Conservation (phyloP, 495 filamentous ascomycete species). For the Beverwykella pulmonaria region DNA sequence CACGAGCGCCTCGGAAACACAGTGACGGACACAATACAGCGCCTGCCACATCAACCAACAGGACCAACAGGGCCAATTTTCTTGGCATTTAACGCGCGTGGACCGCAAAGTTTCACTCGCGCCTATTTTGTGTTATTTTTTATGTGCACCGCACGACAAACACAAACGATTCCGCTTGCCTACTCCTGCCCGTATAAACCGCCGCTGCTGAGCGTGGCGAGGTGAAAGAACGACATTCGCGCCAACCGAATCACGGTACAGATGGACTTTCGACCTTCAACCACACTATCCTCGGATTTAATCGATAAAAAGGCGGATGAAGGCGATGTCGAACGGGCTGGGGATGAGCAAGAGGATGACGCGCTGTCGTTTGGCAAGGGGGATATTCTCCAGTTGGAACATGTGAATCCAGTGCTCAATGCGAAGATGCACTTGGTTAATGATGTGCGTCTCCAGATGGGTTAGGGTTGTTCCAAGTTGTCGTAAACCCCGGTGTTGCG, state of each 20-base stretch:
- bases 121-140: neutral
- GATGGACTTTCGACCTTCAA: no score
- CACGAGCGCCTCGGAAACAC: no score
- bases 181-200: neutral
- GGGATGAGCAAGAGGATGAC: constrained; percentile 9
- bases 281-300: neutral
- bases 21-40: no score
- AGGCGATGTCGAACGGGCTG: constrained; percentile 4
- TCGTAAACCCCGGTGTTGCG: neutral
- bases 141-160: neutral
- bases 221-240: no score
- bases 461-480: neutral
- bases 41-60: no score
- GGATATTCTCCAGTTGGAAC: constrained; percentile 43
- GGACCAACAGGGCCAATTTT: neutral
- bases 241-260: no score
- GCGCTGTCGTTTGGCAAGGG: constrained; percentile 28
- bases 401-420: constrained; percentile 65
- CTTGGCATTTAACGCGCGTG: no score
- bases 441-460: constrained; percentile 54
- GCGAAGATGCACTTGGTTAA: constrained; percentile 72
- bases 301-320: neutral
- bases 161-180: neutral
- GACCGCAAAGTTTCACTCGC: no score
- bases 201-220: neutral